Evolutionary conservation across 2,329 filamentous ascomycete species (phyloP).

Genomic region (Colletotrichum cereale): DNA sequence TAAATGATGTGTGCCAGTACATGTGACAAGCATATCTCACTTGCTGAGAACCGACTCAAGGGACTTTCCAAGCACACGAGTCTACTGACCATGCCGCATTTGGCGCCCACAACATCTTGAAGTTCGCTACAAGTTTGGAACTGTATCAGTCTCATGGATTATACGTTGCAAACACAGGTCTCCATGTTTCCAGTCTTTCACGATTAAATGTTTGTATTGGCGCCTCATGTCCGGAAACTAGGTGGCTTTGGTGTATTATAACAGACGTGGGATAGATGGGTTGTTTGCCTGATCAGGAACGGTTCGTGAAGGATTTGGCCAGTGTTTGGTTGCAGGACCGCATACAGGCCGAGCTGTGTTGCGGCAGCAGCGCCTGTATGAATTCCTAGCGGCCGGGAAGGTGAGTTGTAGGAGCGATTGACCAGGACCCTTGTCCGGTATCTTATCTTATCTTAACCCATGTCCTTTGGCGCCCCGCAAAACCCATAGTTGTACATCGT

Average conservation of each 20-base stretch:
- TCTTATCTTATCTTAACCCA: constrained; percentile 6
- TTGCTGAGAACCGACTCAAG: constrained; percentile 52
- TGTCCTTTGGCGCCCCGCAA: constrained; percentile 2
- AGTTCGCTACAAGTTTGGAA: constrained; percentile 47
- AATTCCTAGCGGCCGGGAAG: background rate
- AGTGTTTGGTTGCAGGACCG: background rate
- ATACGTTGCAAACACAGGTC: too few species aligned
- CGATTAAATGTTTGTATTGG: too few species aligned
- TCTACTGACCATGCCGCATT: constrained; percentile 50
- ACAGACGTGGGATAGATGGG: background rate
- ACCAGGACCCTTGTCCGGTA: background rate
- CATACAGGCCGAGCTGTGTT: background rate
- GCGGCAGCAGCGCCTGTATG: background rate
- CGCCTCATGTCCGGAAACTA: background rate
- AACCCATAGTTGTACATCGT: background rate
- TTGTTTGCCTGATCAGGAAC: background rate
- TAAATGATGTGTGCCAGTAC: constrained; percentile 41
- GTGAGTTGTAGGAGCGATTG: background rate
- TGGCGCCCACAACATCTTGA: constrained; percentile 51
- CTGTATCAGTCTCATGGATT: background rate
- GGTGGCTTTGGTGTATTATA: background rate
- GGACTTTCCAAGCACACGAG: constrained; percentile 51
- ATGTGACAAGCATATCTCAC: constrained; percentile 46
- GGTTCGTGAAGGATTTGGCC: background rate
- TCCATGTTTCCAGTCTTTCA: constrained; percentile 49